Percentiles rank a stretch among this genome's conserved stretches.
phyloP scores from a whole-genome alignment of 78 protist genomes.

The Mantamonas sphyraenae region DNA sequence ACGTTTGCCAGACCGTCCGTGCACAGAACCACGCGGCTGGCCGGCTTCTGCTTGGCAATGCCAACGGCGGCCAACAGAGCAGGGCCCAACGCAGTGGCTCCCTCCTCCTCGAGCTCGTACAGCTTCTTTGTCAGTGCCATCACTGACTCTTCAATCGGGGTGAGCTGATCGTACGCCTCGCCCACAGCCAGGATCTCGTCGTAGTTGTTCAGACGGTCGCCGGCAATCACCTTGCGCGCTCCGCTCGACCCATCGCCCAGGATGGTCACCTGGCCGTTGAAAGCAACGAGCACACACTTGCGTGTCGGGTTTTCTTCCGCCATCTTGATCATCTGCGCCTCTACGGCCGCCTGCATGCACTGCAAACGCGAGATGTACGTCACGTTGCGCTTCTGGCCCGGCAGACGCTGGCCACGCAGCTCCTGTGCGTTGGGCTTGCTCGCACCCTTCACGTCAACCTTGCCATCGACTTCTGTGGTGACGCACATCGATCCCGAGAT shows the following conservation, averaged over 20 bases:
- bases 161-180: conserved; percentile 1
- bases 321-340: conserved; percentile 32
- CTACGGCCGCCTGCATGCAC: conserved; percentile 51
- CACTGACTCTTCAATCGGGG: conserved; percentile 20
- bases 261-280: conserved; percentile 37
- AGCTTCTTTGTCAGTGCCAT: conserved; percentile 4
- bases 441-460: not conserved
- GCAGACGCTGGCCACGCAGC: not conserved
- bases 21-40: conserved; percentile 46
- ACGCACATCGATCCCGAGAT: conserved; percentile 48
- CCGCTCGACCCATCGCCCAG: conserved; percentile 46
- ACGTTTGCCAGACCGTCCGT: conserved; percentile 71
- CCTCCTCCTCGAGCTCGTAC: conserved; percentile 36
- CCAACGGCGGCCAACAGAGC: conserved; percentile 50
- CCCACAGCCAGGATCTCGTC: conserved; percentile 3
- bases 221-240: not conserved
- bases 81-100: conserved; percentile 70
- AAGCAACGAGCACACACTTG: conserved; percentile 47
- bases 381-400: not conserved
- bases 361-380: conserved; percentile 45
- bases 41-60: conserved; percentile 19
- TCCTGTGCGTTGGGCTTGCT: not conserved
- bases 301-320: conserved; percentile 26
- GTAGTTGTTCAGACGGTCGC: conserved; percentile 15
- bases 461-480: conserved; percentile 25